Evolutionary conservation across 108 stramenopile genomes (phyloP).

Genomic region (Cyclotella atomus): DNA sequence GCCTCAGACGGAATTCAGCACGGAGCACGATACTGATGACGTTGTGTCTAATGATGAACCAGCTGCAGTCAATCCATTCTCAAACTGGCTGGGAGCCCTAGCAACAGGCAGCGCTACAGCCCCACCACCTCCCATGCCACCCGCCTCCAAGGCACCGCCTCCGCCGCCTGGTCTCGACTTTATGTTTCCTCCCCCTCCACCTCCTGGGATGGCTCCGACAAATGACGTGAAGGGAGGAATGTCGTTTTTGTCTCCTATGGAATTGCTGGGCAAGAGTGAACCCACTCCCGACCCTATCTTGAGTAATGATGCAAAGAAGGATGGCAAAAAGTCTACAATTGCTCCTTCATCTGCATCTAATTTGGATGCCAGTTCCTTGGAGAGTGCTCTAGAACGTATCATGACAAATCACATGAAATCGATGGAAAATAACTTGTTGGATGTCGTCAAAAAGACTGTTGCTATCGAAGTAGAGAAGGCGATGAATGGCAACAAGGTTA

Average conservation of each 20-base stretch:
- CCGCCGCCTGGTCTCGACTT: constrained; percentile 29
- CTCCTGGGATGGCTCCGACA: constrained; percentile 21
- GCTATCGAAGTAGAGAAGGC: constrained; percentile 50
- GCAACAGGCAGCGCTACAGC: constrained; percentile 12
- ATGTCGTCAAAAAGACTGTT: constrained; percentile 39
- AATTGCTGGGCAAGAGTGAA: constrained; percentile 31
- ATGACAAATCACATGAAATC: constrained; percentile 39
- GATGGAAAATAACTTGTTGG: constrained; percentile 40
- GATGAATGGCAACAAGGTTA: constrained; percentile 52
- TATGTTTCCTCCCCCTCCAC: constrained; percentile 27
- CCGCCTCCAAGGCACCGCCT: not conserved
- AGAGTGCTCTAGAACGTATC: too few species aligned
- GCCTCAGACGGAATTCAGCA: constrained; percentile 23
- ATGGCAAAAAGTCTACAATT: not conserved
- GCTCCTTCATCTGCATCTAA: constrained; percentile 2
- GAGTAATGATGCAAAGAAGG: not conserved
- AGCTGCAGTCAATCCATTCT: constrained; percentile 53
- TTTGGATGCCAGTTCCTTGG: constrained; percentile 14
- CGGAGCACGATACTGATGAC: constrained; percentile 10
- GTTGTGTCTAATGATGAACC: constrained; percentile 12
- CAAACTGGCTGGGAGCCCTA: constrained; percentile 83
- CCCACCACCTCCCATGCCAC: not conserved
- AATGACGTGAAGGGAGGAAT: constrained; percentile 7
- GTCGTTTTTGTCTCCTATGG: constrained; percentile 44
- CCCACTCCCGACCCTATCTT: not conserved